A percentile compares a stretch with the other conserved stretches of the same genome.
Conservation (phyloP, 2,329 filamentous ascomycete genomes). For the Colletotrichum spaethianum region DNA sequence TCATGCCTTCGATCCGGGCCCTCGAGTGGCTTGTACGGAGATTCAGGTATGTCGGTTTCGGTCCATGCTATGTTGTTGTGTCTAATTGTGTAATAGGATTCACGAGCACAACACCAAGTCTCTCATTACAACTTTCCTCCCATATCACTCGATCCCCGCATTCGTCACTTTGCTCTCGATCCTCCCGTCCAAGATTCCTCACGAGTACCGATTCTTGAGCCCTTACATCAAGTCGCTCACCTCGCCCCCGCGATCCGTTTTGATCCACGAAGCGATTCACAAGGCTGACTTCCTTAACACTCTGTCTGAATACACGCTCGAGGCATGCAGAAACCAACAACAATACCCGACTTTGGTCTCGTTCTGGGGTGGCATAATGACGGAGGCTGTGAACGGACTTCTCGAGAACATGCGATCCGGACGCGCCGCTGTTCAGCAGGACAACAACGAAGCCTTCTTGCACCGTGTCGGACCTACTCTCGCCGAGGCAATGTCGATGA, state of each 20-base stretch:
- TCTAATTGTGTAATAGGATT: slow-evolving; percentile 68
- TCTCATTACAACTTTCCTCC: slow-evolving; percentile 88
- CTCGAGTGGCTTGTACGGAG: slow-evolving; percentile 95
- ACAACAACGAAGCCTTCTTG: slow-evolving; percentile 86
- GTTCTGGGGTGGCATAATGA: slow-evolving; percentile 92
- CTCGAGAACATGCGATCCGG: slow-evolving; percentile 84
- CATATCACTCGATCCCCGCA: slow-evolving; percentile 88
- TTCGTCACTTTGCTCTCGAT: slow-evolving; percentile 92
- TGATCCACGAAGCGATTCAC: slow-evolving; percentile 87
- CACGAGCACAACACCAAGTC: slow-evolving; percentile 90
- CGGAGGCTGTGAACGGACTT: slow-evolving; percentile 87
- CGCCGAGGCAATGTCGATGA: slow-evolving; percentile 82
- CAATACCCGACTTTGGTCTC: slow-evolving; percentile 84
- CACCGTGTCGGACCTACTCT: slow-evolving; percentile 77
- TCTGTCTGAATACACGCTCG: slow-evolving; percentile 84
- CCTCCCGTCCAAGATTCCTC: slow-evolving; percentile 80
- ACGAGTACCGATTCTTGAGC: slow-evolving; percentile 85
- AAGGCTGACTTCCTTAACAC: slow-evolving; percentile 82
- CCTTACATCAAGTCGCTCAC: slow-evolving; percentile 87
- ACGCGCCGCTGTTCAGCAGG: slow-evolving; percentile 79
- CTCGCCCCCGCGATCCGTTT: slow-evolving; percentile 81
- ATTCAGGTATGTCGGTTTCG: slow-evolving; percentile 77
- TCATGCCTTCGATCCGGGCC: slow-evolving; percentile 91
- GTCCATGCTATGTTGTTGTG: slow-evolving; percentile 31
- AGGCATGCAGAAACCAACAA: slow-evolving; percentile 78